Base-by-base conservation (phyloP, 1,284 basidiomycete genomes). In the Stereum hirsutum region DNA sequence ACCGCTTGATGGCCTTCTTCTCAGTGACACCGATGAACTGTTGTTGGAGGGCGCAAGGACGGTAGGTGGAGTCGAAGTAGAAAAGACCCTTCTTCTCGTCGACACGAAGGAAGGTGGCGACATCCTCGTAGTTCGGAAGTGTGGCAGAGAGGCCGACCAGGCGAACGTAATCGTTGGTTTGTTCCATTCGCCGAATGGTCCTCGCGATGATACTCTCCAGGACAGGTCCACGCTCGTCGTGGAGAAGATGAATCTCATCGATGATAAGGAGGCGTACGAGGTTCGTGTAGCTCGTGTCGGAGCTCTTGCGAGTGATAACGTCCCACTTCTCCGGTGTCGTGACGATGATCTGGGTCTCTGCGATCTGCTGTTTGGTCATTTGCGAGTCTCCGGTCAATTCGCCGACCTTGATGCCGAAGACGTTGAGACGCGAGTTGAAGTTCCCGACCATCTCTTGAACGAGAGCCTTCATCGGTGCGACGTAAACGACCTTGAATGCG, bases 281-380 rank as follows among this genome's bases (percentile, higher is more conserved):
- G 59, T 97, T 99, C 44, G 94, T 98, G 64, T 98, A 99, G 50
- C 85, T 89, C 15, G 91, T 94, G 57, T 99, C 96, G 6, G 93
- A 95, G 53, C 85, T 90, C 70, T 99, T 99, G 52, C 96, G 87
- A 23, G 93, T 98, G 62, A 99, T 96, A 54, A 98, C 94, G 56
- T 99, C 96, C 92, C 93, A 99, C 64, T 99, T 99, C 66, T 99
- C 96, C 0, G 96, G 96, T 0, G 96, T 99, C 0, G 95, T 98
- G 51, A 99, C 94, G 60, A 99, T 98, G 57, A 99, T 91, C 60
- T 99, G 95, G 0, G 96, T 98, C 61, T 96, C 91, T 3, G 92
- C 69, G 48, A 99, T 98, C 62, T 99, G 95, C 51, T 92, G 84
- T 64, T 99, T 99, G 47, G 95, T 99, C 75, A 99, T 86, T 71